Base-by-base conservation (phyloP, 495 filamentous ascomycete genomes). In the Xylaria intraflava region DNA sequence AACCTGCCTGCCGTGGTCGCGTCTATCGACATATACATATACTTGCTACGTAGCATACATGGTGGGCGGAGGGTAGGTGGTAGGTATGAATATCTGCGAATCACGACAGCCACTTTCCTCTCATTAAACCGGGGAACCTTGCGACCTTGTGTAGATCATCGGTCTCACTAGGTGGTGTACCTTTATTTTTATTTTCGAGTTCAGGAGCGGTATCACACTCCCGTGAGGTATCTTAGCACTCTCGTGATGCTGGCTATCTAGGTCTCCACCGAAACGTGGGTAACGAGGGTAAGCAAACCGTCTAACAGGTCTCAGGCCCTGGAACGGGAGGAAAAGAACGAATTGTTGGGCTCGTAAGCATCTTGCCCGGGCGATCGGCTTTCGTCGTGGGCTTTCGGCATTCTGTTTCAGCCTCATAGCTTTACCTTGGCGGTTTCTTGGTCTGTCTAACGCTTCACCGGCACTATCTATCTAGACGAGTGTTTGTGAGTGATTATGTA, bases 81-180 rank as follows among this genome's bases (percentile, higher is more conserved):
- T n/a, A n/a, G 27, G 4, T 30, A n/a, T 22, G 26, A 22, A 39
- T 19, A 38, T 39, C 35, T 44, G 38, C 50, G 50, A 45, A 53
- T 45, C 31, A 45, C 30, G 14, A 30, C n/a, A 23, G 38, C 10
- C 38, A n/a, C 36, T 4, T 11, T 5, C 4, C 8, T 14, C 41
- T 46, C 30, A 22, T 46, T 38, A 45, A 11, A 29, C 26, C 19
- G 7, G 12, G 30, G 49, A 44, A 6, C 31, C 3, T 35, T 35
- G 17, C 14, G 50, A 53, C 41, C 50, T 19, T 45, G 50, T 16
- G 50, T 19, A 53, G 51, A 53, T 53, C 51, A 40, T 46, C 46
- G 29, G 33, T 19, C 33, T 31, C n/a, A 16, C 26, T 22, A 20
- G n/a, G n/a, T n/a, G n/a, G 20, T 7, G 26, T 33, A 24, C 24